Percentiles rank a stretch among this genome's conserved stretches.
Conservation (phyloP, 805 yeast species). For the Teunomyces cretensis region DNA sequence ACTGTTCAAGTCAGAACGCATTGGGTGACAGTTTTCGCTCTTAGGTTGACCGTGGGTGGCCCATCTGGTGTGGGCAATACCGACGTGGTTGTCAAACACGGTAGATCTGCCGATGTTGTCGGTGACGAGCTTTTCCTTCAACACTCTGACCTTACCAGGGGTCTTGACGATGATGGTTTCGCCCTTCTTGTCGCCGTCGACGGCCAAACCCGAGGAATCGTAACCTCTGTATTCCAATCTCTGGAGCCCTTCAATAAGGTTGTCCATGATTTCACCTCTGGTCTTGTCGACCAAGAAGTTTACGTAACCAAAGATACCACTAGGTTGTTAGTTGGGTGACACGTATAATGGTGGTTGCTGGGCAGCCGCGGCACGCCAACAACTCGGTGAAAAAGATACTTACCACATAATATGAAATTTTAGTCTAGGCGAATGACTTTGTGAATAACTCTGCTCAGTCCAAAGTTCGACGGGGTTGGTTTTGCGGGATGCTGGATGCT, state of each 20-base stretch:
- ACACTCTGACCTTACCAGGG: conserved; percentile 86
- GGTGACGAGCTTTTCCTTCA: conserved; percentile 61
- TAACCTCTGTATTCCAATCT: conserved; percentile 97
- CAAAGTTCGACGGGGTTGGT: not conserved
- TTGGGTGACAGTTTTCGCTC: conserved; percentile 90
- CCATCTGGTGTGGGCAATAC: conserved; percentile 99
- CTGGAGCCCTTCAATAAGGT: conserved; percentile 78
- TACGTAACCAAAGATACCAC: conserved; percentile 98
- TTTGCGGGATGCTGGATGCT: conserved; percentile 2
- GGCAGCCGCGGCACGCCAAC: too few relatives aligned
- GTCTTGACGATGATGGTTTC: conserved; percentile 75
- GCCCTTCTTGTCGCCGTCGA: conserved; percentile 81
- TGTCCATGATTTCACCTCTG: conserved; percentile 89
- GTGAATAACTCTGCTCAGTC: not conserved
- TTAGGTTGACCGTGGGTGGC: conserved; percentile 98
- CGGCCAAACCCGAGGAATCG: conserved; percentile 95
- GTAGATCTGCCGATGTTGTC: conserved; percentile 56
- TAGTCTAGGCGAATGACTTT: not conserved
- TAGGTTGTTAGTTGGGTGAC: conserved; percentile 11
- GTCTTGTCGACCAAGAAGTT: conserved; percentile 90
- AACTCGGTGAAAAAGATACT: not conserved
- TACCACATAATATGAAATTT: conserved; percentile 3
- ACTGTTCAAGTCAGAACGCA: conserved; percentile 76
- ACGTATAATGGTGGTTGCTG: too few relatives aligned
- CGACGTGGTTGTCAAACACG: conserved; percentile 81